Conservation (phyloP, 2,329 filamentous ascomycete genomes). For the Rutstroemia sp. region DNA sequence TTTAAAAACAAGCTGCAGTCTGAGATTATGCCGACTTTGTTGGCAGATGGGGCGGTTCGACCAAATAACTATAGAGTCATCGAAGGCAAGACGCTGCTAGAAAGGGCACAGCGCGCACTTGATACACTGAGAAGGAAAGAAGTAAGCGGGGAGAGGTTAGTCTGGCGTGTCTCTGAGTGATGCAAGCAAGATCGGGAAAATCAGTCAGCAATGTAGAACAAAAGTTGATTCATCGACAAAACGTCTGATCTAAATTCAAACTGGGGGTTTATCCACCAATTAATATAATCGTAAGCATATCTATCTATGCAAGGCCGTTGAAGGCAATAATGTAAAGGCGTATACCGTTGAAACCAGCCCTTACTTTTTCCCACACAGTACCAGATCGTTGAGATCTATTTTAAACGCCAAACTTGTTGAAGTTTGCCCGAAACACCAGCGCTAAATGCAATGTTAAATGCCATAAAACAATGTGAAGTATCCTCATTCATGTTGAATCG, state of each 20-base stretch:
- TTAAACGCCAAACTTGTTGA: conserved; percentile 31
- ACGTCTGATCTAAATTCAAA: background rate
- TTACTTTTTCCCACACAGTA: conserved; percentile 6
- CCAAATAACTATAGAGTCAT: conserved; percentile 36
- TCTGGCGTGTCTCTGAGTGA: conserved; percentile 23
- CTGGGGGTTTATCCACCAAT: background rate
- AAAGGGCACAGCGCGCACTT: conserved; percentile 34
- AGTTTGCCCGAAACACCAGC: conserved; percentile 28
- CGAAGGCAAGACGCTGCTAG: conserved; percentile 33
- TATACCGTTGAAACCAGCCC: conserved; percentile 2
- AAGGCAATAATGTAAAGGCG: conserved; percentile 8
- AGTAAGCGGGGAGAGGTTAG: conserved; percentile 38
- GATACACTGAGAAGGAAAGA: conserved; percentile 36
- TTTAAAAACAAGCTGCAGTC: conserved; percentile 35
- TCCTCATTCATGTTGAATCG: conserved; percentile 28
- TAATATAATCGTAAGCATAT: background rate
- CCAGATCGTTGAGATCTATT: conserved; percentile 27
- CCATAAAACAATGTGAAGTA: conserved; percentile 8
- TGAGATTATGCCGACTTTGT: conserved; percentile 21
- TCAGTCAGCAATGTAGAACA: background rate
- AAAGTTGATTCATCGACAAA: background rate
- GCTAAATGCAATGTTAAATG: conserved; percentile 28
- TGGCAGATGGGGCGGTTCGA: conserved; percentile 33
- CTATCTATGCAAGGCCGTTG: conserved; percentile 11
- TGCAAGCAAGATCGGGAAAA: background rate